Conservation (phyloP, 2,329 filamentous ascomycete genomes). For the Iodosphaeria phyllophila region DNA sequence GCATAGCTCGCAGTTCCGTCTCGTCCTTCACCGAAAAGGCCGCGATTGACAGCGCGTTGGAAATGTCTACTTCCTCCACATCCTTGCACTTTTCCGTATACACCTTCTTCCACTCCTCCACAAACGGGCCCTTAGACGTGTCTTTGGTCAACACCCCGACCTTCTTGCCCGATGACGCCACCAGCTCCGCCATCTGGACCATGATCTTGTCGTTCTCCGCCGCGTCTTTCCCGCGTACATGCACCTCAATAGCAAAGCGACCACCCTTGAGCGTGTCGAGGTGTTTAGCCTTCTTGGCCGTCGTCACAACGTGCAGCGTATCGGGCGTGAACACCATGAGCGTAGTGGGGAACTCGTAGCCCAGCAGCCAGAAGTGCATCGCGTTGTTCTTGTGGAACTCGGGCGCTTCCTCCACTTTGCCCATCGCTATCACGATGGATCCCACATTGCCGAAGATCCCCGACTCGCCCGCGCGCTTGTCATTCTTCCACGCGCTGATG, state of each 20-base stretch:
- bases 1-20: constrained; percentile 80
- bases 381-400: constrained; percentile 93
- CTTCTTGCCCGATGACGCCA: constrained; percentile 83
- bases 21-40: constrained; percentile 92
- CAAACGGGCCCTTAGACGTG: constrained; percentile 67
- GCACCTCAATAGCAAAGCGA: constrained; percentile 79
- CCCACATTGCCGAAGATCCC: constrained; percentile 68
- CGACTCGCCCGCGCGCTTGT: constrained; percentile 79
- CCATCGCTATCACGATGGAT: constrained; percentile 80
- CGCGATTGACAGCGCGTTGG: constrained; percentile 59
- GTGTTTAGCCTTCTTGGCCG: constrained; percentile 94
- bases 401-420: constrained; percentile 78
- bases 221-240: constrained; percentile 80
- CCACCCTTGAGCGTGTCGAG: constrained; percentile 82
- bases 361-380: constrained; percentile 96
- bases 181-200: constrained; percentile 61
- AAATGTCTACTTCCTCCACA: constrained; percentile 74
- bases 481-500: constrained; percentile 83
- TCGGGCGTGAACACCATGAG: constrained; percentile 84
- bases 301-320: constrained; percentile 80
- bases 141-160: constrained; percentile 77
- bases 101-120: constrained; percentile 86
- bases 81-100: constrained; percentile 68
- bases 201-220: constrained; percentile 87
- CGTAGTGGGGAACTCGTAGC: constrained; percentile 95